These are phyloP conservation scores for Vigna angularis DNA, from an alignment of 306 rosid species.

Conservation along the genomic window DNA sequence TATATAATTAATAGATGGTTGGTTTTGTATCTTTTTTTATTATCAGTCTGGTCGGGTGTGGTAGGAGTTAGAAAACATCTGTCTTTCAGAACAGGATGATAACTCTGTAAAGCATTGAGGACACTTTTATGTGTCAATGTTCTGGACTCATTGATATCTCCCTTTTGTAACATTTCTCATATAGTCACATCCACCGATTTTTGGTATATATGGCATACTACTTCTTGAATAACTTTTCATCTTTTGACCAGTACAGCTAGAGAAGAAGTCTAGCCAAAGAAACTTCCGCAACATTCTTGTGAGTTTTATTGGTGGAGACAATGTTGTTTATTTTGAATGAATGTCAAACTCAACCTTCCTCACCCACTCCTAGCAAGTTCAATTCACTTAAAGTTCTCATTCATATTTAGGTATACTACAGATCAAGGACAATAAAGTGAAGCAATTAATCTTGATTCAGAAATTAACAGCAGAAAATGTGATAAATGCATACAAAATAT, in stretches of 20 bases:
- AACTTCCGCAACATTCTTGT: slow-evolving; percentile 25
- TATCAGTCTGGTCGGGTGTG: background rate
- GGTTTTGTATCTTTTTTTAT: background rate
- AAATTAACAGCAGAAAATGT: background rate
- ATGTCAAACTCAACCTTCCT: slow-evolving; percentile 18
- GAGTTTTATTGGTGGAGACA: slow-evolving; percentile 15
- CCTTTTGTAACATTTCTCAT: background rate
- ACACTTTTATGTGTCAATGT: background rate
- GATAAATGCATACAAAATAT: background rate
- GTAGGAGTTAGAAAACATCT: background rate
- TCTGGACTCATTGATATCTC: background rate
- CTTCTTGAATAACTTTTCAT: slow-evolving; percentile 17
- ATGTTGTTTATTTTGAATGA: slow-evolving; percentile 19
- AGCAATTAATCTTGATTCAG: background rate
- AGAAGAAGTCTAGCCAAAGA: slow-evolving; percentile 19
- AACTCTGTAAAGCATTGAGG: background rate
- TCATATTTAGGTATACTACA: background rate
- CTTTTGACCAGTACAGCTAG: background rate
- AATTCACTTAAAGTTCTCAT: background rate
- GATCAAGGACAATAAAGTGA: background rate
- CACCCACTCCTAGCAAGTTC: background rate
- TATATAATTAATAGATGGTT: background rate
- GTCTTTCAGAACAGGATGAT: background rate
- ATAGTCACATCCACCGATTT: slow-evolving; percentile 1
- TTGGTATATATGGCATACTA: background rate